phyloP scores from a whole-genome alignment of 73 alveolate species.

The Tetrahymena borealis region DNA sequence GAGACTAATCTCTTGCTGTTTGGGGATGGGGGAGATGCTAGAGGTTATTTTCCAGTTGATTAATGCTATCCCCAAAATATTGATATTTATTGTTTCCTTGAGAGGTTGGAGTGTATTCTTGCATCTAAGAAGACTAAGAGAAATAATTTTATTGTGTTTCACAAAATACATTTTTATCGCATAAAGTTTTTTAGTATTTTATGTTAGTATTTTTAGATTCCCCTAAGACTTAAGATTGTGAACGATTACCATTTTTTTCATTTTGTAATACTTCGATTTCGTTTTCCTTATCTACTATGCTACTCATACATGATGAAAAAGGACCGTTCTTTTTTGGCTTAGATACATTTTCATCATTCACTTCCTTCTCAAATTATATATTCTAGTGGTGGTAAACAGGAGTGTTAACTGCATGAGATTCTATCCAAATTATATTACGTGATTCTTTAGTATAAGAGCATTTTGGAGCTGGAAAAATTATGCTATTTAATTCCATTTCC shows the following conservation, averaged over 20 bases:
- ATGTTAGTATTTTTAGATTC: not conserved
- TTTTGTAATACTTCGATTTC: not conserved
- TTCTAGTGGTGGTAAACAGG: not conserved
- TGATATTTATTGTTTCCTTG: not conserved
- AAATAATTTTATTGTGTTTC: not conserved
- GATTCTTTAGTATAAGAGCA: slow-evolving; percentile 22
- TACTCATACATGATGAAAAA: not conserved
- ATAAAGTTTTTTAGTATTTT: not conserved
- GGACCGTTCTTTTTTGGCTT: not conserved
- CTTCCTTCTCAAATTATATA: not conserved
- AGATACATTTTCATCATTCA: not conserved
- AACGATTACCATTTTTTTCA: not conserved
- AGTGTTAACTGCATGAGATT: not conserved
- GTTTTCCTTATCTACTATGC: not conserved
- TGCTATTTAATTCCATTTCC: slow-evolving; percentile 29
- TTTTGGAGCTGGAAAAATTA: slow-evolving; percentile 39
- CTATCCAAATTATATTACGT: not conserved
- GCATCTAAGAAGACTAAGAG: not conserved
- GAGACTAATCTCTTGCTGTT: not conserved
- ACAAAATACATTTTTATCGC: not conserved
- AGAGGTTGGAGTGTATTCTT: not conserved
- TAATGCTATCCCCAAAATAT: not conserved
- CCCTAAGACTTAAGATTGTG: not conserved
- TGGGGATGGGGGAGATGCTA: not conserved
- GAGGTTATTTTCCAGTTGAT: not conserved